Evolutionary conservation across 2,329 filamentous ascomycete species (phyloP), one percentile per base, ranked within the genome.

Genomic region (Trichoderma lentiforme): DNA sequence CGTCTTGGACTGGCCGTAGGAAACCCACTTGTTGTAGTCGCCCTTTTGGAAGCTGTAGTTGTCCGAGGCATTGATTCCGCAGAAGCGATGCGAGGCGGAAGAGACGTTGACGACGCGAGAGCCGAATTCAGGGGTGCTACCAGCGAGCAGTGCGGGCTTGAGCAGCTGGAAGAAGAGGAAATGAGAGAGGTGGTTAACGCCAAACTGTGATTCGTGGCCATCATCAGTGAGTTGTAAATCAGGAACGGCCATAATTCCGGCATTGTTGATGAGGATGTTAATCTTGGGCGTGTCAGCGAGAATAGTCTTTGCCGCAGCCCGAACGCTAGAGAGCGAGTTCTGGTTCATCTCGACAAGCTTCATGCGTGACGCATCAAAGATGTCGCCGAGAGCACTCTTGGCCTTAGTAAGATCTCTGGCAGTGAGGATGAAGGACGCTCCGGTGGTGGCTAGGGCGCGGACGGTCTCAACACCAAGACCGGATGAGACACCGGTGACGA

Each of bases 1-100:
- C 2, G 82, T 81, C 75, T 88, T 89, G 68, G 80, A 79, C 73
- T 86, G 82, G 0, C 79, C 82, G 74, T 88, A 88, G 1, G 83
- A 79, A 3, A 71, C 65, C 74, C 77, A 81, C 0, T 78, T 79
- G 24, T 81, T 24, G 66, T 74, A 75, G 3, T n/a, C 34, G n/a
- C 51, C 71, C 43, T 73, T 71, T 11, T 76, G 70, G 39, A 77
- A 73, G 51, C 76, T 74, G 43, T 74, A 73, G 68, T 74, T 73
- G 62, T 73, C 72, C 1, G 70, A 69, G 12, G 53, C 57, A 34
- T 53, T 32, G 24, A 72, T 18, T 11, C 65, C 65, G 24, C 18
- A 6, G 8, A 58, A 4, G 3, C 71, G 71, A 7, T 72, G 71
- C 14, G 57, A 11, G 14, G 71, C 32, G 8, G 71, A 72, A 15